phyloP scores from a whole-genome alignment of 805 yeast species.

The Starmerella davenportii region DNA sequence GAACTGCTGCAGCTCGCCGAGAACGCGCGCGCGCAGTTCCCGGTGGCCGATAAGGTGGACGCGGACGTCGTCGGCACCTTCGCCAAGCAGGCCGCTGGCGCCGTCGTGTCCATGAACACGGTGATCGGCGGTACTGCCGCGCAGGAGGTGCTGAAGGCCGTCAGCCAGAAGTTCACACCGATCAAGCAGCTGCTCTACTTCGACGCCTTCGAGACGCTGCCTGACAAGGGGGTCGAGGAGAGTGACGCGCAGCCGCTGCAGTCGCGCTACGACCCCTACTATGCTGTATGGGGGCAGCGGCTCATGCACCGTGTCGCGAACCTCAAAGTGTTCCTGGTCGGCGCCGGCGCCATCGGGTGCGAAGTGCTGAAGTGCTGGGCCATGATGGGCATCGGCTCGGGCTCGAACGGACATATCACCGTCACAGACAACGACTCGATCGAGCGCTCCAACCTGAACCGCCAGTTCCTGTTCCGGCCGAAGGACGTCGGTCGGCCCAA shows the following conservation, averaged over 20 bases:
- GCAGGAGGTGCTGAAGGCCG: conserved; percentile 88
- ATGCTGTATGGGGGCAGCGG: conserved; percentile 77
- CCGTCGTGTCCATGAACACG: conserved; percentile 75
- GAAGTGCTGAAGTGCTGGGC: conserved; percentile 99
- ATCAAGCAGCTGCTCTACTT: conserved; percentile 80
- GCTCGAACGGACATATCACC: conserved; percentile 65
- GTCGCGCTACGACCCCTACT: conserved; percentile 83
- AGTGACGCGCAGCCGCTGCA: conserved; percentile 58
- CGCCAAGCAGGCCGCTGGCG: conserved; percentile 78
- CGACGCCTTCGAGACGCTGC: conserved; percentile 77
- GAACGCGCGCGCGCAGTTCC: conserved; percentile 40
- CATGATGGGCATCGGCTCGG: conserved; percentile 83
- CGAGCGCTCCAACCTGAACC: conserved; percentile 86
- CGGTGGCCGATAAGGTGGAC: conserved; percentile 45
- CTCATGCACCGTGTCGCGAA: conserved; percentile 61
- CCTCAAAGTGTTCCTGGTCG: conserved; percentile 73
- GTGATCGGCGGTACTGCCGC: conserved; percentile 88
- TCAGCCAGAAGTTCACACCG: conserved; percentile 91
- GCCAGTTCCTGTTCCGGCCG: conserved; percentile 90
- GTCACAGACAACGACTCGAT: conserved; percentile 91
- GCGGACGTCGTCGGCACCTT: conserved; percentile 51
- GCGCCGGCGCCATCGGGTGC: conserved; percentile 98
- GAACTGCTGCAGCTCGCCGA: conserved; percentile 44
- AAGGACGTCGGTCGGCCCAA: conserved; percentile 84
- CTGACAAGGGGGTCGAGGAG: conserved; percentile 33